Evolutionary conservation across 78 protist species (phyloP).

Genomic region (Isochrysis galbana): DNA sequence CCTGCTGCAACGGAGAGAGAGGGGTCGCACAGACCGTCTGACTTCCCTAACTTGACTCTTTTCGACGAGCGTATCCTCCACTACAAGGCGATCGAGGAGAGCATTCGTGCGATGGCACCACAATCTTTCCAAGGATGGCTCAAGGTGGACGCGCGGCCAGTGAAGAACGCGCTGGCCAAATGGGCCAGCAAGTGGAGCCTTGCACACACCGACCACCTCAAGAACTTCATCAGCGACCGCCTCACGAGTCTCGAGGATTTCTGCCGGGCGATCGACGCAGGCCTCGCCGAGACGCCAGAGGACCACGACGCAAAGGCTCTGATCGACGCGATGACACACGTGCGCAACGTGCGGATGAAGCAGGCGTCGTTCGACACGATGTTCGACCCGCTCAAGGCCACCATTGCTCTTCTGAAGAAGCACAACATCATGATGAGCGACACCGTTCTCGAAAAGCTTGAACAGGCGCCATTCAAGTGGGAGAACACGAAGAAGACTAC

Average conservation of each 20-base stretch:
- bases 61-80: slow-evolving; percentile 56
- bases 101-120: not conserved
- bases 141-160: slow-evolving; percentile 52
- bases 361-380: not conserved
- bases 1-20: not conserved
- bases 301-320: slow-evolving; percentile 50
- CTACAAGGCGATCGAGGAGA: slow-evolving; percentile 21
- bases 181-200: slow-evolving; percentile 46
- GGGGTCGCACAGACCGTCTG: not conserved
- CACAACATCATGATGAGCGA: not conserved
- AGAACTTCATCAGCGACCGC: not conserved
- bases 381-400: slow-evolving; percentile 30
- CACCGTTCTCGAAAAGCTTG: not conserved
- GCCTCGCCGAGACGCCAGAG: slow-evolving; percentile 25
- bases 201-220: slow-evolving; percentile 46
- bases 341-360: not conserved
- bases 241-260: slow-evolving; percentile 1
- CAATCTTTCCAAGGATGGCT: slow-evolving; percentile 40
- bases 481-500: not conserved
- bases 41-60: not conserved
- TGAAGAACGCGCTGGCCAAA: slow-evolving; percentile 32
- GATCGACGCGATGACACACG: slow-evolving; percentile 43
- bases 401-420: slow-evolving; percentile 13
- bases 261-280: not conserved
- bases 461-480: slow-evolving; percentile 15